Evolutionary conservation across 2,329 filamentous ascomycete species (phyloP).

Genomic region (Penicillium fuscoglaucum): DNA sequence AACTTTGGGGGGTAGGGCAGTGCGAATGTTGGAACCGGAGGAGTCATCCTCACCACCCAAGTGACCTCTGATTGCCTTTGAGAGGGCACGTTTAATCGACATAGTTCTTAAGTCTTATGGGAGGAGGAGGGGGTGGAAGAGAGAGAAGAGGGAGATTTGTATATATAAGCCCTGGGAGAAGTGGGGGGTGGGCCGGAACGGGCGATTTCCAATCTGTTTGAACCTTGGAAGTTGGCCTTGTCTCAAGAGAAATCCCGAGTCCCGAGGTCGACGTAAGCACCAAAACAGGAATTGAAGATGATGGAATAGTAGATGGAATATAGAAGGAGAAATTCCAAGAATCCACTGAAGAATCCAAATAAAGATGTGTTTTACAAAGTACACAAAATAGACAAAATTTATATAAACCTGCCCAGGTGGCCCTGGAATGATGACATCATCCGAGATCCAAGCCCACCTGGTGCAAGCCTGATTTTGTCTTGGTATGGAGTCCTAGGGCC

Average conservation of each 20-base stretch:
- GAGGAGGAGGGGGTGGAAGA: background rate
- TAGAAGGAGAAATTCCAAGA: background rate
- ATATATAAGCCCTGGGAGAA: constrained; percentile 3
- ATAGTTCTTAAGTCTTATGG: constrained; percentile 33
- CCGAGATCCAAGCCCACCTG: background rate
- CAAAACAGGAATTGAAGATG: background rate
- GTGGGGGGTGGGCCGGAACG: constrained; percentile 14
- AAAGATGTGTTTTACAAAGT: too few relatives aligned
- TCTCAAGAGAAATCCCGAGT: background rate
- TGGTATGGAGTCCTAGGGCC: constrained; percentile 1
- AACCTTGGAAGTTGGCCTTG: background rate
- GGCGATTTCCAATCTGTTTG: constrained; percentile 6
- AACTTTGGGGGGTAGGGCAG: constrained; percentile 20
- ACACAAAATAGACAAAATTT: too few relatives aligned
- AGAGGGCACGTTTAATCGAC: constrained; percentile 50
- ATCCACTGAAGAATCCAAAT: background rate
- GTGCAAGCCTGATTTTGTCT: constrained; percentile 6
- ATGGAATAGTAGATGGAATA: background rate
- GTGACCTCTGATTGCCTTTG: constrained; percentile 40
- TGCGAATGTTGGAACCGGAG: constrained; percentile 23
- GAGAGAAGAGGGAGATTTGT: constrained; percentile 3
- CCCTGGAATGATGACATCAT: constrained; percentile 5
- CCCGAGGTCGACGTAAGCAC: background rate
- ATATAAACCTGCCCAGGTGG: too few relatives aligned
- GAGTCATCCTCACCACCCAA: constrained; percentile 28